Percentiles rank a stretch among this genome's conserved stretches.
Conservation (phyloP, 1,284 basidiomycete species). For the Meira nashicola region DNA sequence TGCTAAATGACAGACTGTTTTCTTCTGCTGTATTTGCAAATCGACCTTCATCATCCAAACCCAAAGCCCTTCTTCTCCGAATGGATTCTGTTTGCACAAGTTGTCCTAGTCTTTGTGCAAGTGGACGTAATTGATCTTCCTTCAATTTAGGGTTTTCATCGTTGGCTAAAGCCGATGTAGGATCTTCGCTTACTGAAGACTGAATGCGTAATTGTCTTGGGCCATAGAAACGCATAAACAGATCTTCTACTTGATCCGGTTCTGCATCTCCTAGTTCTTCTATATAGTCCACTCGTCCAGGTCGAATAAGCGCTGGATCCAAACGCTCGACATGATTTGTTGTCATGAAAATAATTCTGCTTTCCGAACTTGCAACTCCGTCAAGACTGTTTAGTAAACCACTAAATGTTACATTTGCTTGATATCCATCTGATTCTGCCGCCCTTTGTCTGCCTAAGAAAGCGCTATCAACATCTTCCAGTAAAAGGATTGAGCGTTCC, state of each 20-base stretch:
- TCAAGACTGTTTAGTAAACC: constrained; percentile 95
- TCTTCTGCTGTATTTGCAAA: background rate
- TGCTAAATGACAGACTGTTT: background rate
- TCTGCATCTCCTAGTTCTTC: constrained; percentile 82
- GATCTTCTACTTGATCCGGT: constrained; percentile 69
- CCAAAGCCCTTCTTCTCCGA: constrained; percentile 19
- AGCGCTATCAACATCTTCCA: constrained; percentile 98
- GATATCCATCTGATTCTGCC: constrained; percentile 37
- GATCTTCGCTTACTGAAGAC: constrained; percentile 11
- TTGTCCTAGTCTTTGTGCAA: constrained; percentile 23
- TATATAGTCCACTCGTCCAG: constrained; percentile 84
- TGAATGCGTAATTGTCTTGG: constrained; percentile 1
- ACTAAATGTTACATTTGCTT: constrained; percentile 81
- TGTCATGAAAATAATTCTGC: constrained; percentile 97
- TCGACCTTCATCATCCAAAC: constrained; percentile 25
- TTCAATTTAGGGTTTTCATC: constrained; percentile 14
- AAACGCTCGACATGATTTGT: constrained; percentile 75
- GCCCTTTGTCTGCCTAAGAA: constrained; percentile 59
- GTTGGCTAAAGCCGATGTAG: constrained; percentile 7
- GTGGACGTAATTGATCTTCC: constrained; percentile 13
- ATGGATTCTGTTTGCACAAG: constrained; percentile 25
- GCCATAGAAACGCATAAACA: constrained; percentile 83
- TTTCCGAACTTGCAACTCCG: constrained; percentile 85
- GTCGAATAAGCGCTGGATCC: constrained; percentile 87
- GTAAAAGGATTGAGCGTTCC: constrained; percentile 82